Base-by-base conservation (phyloP, 2,329 filamentous ascomycete species). In the Cercospora nicotianae region DNA sequence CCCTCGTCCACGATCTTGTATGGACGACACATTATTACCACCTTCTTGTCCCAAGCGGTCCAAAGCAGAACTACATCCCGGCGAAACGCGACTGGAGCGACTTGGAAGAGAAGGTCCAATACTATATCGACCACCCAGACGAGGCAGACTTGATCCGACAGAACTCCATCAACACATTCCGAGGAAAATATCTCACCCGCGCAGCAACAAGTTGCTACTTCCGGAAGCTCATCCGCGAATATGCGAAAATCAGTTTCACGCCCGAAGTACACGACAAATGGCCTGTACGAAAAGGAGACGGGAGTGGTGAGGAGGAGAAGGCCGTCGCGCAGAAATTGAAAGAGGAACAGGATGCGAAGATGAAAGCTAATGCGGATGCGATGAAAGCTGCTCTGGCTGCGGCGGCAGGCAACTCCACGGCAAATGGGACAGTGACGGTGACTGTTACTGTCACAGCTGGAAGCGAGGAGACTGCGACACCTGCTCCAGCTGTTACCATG, bases 161-260 rank as follows among this genome's bases (percentile, higher is more conserved):
- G 5, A 77, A 77, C 60, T 68, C 70, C 7, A 65, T 72, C 2
- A 63, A 65, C 6, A 74, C 72, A 2, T 77, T 78, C 63, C 68
- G 75, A 9, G 68, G 72, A 8, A 65, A 72, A 10, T 77, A 77
- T 57, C 51, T 73, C 1, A 76, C 75, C 1, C 70, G 73, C 33
- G 75, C 76, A 1, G 77, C 76, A 4, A 72, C 73, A 18, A 73
- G 76, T 12, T 78, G 77, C 64, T 78, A 78, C 58, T 72, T 76
- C 67, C 69, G 76, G 8, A 64, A 64, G 28, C 53, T 78, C 60
- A 71, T 78, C 18, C 23, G 64, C 9, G 72, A 69, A 6, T 78
- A 75, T 67, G 70, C 67, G 0, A 64, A 69, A 5, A 73, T 77
- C 5, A 68, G 72, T 30, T 75, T 73, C 45, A 63, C 61, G 58